phyloP scores from a whole-genome alignment of 129 eudicot species.

The Mikania micrantha region DNA sequence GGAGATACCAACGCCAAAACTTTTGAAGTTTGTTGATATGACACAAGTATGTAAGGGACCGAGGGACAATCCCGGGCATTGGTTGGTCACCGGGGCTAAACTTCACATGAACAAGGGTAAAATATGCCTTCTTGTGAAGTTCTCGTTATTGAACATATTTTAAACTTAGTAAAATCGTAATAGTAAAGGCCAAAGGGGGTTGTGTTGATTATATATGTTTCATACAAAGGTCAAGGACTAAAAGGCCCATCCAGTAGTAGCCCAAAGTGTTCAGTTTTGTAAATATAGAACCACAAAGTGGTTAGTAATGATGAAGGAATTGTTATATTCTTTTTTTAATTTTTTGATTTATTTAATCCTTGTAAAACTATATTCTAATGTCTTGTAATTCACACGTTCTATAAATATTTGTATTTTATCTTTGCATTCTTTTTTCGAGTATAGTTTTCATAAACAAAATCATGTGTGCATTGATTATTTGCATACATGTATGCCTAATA shows the following conservation, averaged over 20 bases:
- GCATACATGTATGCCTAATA: too few relatives aligned
- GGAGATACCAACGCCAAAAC: constrained; percentile 56
- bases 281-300: not conserved
- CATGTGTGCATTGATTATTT: not conserved
- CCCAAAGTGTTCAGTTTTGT: constrained; percentile 6
- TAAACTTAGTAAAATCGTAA: constrained; percentile 11
- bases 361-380: not conserved
- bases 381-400: not conserved
- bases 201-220: not conserved
- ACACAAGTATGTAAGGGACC: constrained; percentile 69
- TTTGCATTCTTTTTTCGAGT: not conserved
- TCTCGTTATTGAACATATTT: constrained; percentile 57
- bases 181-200: constrained; percentile 2
- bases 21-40: constrained; percentile 67
- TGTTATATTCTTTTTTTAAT: not conserved
- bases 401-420: not conserved
- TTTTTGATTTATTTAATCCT: constrained; percentile 1
- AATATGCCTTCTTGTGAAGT: constrained; percentile 67
- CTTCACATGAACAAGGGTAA: constrained; percentile 60
- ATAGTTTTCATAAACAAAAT: not conserved
- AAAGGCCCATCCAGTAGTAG: not conserved
- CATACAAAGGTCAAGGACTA: constrained; percentile 3
- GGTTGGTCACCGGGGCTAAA: constrained; percentile 92
- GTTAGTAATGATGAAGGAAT: constrained; percentile 4
- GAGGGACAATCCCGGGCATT: constrained; percentile 77